phyloP scores from a whole-genome alignment of 2,329 filamentous ascomycete genomes.

The Aureobasidium sp. region DNA sequence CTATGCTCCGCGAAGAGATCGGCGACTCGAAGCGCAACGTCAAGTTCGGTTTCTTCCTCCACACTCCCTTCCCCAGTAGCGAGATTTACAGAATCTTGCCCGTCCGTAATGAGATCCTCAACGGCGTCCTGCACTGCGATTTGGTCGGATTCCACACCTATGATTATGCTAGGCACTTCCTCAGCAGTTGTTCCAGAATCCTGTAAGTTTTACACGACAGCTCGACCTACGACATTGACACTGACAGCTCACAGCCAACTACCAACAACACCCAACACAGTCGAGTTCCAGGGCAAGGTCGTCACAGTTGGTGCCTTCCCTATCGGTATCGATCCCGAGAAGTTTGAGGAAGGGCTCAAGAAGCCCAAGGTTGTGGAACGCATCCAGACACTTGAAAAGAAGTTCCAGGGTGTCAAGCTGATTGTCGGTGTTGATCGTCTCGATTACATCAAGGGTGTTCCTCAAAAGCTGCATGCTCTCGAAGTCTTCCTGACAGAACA shows the following conservation, averaged over 20 bases:
- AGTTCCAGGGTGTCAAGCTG: slow-evolving; percentile 92
- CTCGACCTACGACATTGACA: not conserved
- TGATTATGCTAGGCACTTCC: slow-evolving; percentile 95
- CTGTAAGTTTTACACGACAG: slow-evolving; percentile 47
- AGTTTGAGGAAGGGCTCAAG: slow-evolving; percentile 83
- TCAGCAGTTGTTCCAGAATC: slow-evolving; percentile 94
- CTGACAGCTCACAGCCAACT: slow-evolving; percentile 43
- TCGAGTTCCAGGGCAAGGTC: slow-evolving; percentile 82
- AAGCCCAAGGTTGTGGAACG: slow-evolving; percentile 81
- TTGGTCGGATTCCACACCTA: slow-evolving; percentile 98
- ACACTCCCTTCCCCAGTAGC: slow-evolving; percentile 93
- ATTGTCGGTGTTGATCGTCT: slow-evolving; percentile 95
- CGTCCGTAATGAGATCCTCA: slow-evolving; percentile 79
- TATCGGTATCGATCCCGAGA: slow-evolving; percentile 95
- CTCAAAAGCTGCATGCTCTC: slow-evolving; percentile 91
- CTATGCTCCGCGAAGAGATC: slow-evolving; percentile 81
- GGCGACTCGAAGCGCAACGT: slow-evolving; percentile 68
- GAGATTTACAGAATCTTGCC: slow-evolving; percentile 96
- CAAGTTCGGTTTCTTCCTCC: slow-evolving; percentile 96
- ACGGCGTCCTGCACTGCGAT: slow-evolving; percentile 86
- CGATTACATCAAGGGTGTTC: slow-evolving; percentile 98
- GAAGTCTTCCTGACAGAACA: slow-evolving; percentile 96
- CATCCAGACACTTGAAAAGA: slow-evolving; percentile 75
- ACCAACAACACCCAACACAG: slow-evolving; percentile 81
- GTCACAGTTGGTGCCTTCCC: slow-evolving; percentile 93